phyloP scores from a whole-genome alignment of 768 basidiomycete species.

The Hericium erinaceus region DNA sequence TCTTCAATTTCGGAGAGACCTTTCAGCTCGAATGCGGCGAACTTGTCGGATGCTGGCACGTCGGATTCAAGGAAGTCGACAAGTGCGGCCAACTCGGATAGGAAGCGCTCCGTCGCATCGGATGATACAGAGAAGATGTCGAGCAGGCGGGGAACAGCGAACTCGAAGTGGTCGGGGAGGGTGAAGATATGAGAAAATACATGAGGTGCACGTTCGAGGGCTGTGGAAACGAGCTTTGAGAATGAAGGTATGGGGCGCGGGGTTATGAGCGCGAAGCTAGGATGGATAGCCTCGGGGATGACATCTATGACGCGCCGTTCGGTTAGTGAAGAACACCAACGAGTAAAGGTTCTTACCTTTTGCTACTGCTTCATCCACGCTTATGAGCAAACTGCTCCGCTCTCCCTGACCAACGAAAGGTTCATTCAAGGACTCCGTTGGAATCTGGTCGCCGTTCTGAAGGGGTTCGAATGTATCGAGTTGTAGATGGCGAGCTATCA shows the following conservation, averaged over 20 bases:
- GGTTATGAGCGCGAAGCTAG: conserved; percentile 36
- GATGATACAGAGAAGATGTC: conserved; percentile 34
- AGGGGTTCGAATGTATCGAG: conserved; percentile 55
- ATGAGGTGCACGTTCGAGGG: conserved; percentile 47
- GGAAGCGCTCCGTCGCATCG: conserved; percentile 28
- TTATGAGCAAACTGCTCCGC: conserved; percentile 43
- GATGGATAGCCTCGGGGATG: conserved; percentile 40
- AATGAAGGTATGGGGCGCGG: conserved; percentile 30
- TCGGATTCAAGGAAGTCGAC: conserved; percentile 47
- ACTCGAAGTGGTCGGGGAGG: conserved; percentile 22
- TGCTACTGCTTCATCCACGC: conserved; percentile 45
- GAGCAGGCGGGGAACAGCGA: conserved; percentile 24
- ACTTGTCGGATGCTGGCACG: conserved; percentile 30
- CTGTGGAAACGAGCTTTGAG: conserved; percentile 46
- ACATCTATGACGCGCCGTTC: conserved; percentile 33
- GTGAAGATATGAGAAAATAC: conserved; percentile 46
- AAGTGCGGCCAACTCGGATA: conserved; percentile 34
- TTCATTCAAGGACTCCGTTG: conserved; percentile 19
- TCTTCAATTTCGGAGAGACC: conserved; percentile 40
- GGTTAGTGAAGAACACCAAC: neutral
- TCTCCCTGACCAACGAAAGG: conserved; percentile 50
- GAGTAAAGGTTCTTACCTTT: conserved; percentile 32
- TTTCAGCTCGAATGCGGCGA: conserved; percentile 55
- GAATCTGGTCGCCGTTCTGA: conserved; percentile 24
- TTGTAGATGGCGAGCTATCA: conserved; percentile 61